Evolutionary conservation across 2,329 filamentous ascomycete genomes (phyloP).

Genomic region (Alternaria viburni): DNA sequence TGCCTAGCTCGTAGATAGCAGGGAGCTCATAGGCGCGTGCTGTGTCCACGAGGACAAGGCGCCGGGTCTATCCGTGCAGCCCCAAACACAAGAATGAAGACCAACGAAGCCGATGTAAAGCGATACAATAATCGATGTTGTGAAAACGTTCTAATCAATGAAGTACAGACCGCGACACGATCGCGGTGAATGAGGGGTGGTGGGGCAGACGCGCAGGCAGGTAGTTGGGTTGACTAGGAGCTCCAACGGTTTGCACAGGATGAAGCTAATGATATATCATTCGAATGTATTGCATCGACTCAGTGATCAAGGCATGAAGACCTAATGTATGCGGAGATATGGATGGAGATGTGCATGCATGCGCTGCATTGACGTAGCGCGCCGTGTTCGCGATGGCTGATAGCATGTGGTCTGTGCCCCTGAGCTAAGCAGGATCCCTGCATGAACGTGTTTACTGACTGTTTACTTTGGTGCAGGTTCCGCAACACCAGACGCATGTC

Average conservation of each 20-base stretch:
- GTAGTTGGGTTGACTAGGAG: not conserved
- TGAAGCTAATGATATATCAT: too few species aligned
- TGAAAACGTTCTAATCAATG: not conserved
- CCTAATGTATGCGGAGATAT: not conserved
- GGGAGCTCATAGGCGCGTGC: constrained; percentile 23
- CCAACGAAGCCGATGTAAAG: not conserved
- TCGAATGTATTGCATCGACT: not conserved
- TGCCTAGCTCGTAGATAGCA: constrained; percentile 13
- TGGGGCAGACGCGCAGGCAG: constrained; percentile 13
- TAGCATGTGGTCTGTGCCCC: constrained; percentile 3
- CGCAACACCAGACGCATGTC: constrained; percentile 11
- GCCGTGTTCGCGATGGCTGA: constrained; percentile 2
- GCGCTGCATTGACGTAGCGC: constrained; percentile 13
- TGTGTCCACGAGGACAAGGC: constrained; percentile 33
- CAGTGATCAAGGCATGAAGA: not conserved
- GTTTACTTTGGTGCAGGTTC: constrained; percentile 26
- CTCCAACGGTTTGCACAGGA: not conserved
- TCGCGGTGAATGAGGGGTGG: constrained; percentile 17
- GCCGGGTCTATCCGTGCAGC: not conserved
- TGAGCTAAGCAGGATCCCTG: constrained; percentile 2
- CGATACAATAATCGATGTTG: not conserved
- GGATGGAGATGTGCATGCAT: constrained; percentile 1
- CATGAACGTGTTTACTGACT: constrained; percentile 21
- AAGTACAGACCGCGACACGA: not conserved
- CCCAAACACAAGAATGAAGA: not conserved